Evolutionary conservation across 805 yeast species (phyloP).

Genomic region (Isabelozyma pseudorhagii): DNA sequence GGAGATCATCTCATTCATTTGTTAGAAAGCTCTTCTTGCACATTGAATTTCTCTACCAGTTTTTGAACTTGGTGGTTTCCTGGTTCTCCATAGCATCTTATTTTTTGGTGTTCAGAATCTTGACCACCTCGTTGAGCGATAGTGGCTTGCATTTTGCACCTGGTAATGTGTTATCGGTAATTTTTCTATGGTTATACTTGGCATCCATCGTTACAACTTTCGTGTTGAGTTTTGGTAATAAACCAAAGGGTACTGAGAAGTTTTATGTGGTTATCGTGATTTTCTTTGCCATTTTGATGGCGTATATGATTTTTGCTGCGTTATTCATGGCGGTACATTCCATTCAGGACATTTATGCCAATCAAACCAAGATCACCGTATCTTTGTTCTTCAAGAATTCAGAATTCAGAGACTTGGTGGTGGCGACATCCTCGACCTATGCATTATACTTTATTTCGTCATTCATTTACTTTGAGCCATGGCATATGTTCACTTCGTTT

Average conservation of each 20-base stretch:
- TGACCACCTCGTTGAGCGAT: conserved; percentile 49
- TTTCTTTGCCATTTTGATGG: conserved; percentile 60
- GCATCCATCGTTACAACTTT: conserved; percentile 58
- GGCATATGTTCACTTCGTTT: conserved; percentile 62
- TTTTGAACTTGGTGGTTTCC: conserved; percentile 50
- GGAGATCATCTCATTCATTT: conserved; percentile 52
- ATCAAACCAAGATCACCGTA: conserved; percentile 41
- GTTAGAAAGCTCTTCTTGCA: conserved; percentile 50
- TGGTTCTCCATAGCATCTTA: conserved; percentile 67
- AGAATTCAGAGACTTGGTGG: conserved; percentile 48
- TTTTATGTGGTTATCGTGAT: conserved; percentile 51
- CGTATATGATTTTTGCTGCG: conserved; percentile 56
- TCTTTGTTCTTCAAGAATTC: conserved; percentile 44
- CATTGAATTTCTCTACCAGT: conserved; percentile 54
- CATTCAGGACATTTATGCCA: conserved; percentile 30
- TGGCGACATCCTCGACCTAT: conserved; percentile 59
- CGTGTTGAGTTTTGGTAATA: conserved; percentile 61
- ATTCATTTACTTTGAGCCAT: conserved; percentile 58
- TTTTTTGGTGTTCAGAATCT: conserved; percentile 59
- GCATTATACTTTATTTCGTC: conserved; percentile 60
- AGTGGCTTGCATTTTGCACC: conserved; percentile 39
- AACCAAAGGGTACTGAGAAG: conserved; percentile 58
- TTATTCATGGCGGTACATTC: conserved; percentile 56
- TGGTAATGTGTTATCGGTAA: conserved; percentile 47
- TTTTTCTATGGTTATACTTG: conserved; percentile 54